Conservation (phyloP, 768 basidiomycete genomes). For the Podaxis rugospora region DNA sequence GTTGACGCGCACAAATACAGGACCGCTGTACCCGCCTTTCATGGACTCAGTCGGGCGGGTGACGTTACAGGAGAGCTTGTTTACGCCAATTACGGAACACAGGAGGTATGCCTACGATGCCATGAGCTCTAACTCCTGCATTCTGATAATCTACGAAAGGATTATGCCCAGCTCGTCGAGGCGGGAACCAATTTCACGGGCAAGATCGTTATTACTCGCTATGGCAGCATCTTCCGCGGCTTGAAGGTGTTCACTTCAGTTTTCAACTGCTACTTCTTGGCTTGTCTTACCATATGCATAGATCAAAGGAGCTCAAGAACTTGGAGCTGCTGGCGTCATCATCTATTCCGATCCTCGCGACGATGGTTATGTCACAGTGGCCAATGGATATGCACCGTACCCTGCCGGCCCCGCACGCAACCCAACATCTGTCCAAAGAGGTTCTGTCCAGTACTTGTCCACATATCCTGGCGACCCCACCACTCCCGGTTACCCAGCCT, state of each 20-base stretch:
- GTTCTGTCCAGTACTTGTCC: constrained; percentile 71
- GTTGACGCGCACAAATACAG: constrained; percentile 64
- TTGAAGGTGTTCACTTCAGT: constrained; percentile 53
- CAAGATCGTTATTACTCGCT: constrained; percentile 75
- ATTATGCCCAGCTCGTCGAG: constrained; percentile 49
- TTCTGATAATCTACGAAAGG: constrained; percentile 19
- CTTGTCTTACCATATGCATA: constrained; percentile 22
- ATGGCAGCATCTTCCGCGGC: constrained; percentile 76
- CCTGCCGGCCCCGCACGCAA: constrained; percentile 88
- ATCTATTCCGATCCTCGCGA: constrained; percentile 87
- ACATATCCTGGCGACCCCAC: constrained; percentile 74
- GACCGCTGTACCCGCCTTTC: constrained; percentile 75
- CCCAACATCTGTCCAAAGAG: constrained; percentile 79
- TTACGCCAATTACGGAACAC: constrained; percentile 72
- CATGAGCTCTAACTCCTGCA: neutral
- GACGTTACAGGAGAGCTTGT: constrained; percentile 65
- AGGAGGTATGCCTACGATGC: constrained; percentile 40
- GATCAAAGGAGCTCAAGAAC: constrained; percentile 81
- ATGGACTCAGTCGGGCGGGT: constrained; percentile 77
- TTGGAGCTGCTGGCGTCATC: constrained; percentile 71
- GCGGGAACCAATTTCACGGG: constrained; percentile 70
- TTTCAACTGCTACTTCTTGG: neutral
- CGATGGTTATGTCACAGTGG: constrained; percentile 72
- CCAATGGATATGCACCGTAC: constrained; percentile 74
- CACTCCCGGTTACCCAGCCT: constrained; percentile 86